These are phyloP conservation scores for Candida piceae DNA, from an alignment of 805 yeast genomes.

Conservation along the genomic window DNA sequence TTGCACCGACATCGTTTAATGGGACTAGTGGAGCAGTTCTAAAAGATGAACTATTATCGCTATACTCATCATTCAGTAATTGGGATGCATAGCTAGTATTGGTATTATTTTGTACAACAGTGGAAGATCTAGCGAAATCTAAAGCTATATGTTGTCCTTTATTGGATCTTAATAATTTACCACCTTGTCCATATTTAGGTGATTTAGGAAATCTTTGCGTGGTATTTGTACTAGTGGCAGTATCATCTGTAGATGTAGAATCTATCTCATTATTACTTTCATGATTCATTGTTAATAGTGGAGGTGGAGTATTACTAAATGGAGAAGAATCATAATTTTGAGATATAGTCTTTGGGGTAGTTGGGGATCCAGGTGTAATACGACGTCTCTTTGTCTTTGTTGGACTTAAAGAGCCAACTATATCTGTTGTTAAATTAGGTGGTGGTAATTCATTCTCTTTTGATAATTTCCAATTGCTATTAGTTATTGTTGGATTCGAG, in stretches of 20 bases:
- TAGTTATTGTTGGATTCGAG: not conserved
- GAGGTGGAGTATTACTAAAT: constrained; percentile 2
- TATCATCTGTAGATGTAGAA: not conserved
- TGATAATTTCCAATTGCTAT: not conserved
- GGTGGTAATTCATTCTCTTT: not conserved
- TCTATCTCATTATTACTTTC: not conserved
- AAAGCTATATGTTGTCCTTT: constrained; percentile 24
- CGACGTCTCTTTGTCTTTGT: not conserved
- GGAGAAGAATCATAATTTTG: constrained; percentile 29
- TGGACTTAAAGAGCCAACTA: not conserved
- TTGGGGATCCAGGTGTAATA: not conserved
- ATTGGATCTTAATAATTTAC: constrained; percentile 26
- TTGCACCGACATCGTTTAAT: not conserved
- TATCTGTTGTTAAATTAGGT: constrained; percentile 1
- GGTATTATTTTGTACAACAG: not conserved
- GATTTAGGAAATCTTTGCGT: constrained; percentile 41
- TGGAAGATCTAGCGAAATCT: constrained; percentile 20
- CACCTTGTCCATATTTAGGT: constrained; percentile 40
- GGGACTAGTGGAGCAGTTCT: constrained; percentile 3
- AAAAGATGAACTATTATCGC: not conserved
- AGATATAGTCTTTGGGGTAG: constrained; percentile 11
- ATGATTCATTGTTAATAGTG: not conserved
- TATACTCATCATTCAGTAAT: constrained; percentile 1
- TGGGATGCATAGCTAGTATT: not conserved
- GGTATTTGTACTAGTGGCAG: constrained; percentile 4